Conservation (phyloP, 2,329 filamentous ascomycete species). For the Emmonsia crescens region DNA sequence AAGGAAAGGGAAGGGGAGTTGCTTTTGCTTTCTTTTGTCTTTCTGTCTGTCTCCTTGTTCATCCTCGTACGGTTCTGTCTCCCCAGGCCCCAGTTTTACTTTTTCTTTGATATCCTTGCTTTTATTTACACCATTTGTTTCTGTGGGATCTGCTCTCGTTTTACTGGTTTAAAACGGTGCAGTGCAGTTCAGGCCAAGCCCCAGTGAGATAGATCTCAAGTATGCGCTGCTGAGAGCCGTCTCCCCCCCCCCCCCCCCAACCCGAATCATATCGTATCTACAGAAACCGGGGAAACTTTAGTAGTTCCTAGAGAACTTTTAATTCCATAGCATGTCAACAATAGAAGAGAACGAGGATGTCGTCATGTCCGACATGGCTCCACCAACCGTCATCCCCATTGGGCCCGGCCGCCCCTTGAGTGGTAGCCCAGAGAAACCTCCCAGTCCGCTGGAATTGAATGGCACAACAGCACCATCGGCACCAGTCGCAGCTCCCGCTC, state of each 20-base stretch:
- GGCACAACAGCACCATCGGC: neutral
- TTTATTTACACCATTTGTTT: neutral
- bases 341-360: constrained; percentile 30
- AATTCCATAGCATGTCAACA: neutral
- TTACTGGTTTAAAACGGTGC: neutral
- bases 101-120: neutral
- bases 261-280: too few species aligned
- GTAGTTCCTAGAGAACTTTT: neutral
- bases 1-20: neutral
- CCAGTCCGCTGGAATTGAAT: constrained; percentile 14
- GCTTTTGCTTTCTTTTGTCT: neutral
- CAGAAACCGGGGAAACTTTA: neutral
- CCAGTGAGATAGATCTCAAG: neutral
- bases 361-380: constrained; percentile 27
- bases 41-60: neutral
- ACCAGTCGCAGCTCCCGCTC: neutral
- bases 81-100: too few species aligned
- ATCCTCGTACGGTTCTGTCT: too few species aligned
- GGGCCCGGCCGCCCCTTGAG: constrained; percentile 12
- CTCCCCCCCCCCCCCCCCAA: neutral
- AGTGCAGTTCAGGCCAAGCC: neutral
- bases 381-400: constrained; percentile 13
- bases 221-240: neutral
- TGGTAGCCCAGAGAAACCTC: constrained; percentile 12
- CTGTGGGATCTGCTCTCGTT: neutral